Percentiles rank a stretch among this genome's conserved stretches.
Conservation (phyloP, 371 early-diverging fungal species). For the Mortierella sp. region DNA sequence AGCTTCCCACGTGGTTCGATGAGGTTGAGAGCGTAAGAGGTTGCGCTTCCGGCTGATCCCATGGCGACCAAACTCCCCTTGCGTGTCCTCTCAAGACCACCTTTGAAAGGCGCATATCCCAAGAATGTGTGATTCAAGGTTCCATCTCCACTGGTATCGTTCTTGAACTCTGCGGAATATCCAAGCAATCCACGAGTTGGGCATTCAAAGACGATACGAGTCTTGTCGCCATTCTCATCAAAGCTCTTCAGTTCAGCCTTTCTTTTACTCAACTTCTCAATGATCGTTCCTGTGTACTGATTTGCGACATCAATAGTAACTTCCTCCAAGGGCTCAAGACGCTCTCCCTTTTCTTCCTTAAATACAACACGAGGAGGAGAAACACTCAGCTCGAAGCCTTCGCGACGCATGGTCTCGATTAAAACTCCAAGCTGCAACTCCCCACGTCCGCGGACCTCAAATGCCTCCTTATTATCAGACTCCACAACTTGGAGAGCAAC, state of each 20-base stretch:
- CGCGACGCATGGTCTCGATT: constrained; percentile 89
- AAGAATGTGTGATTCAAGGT: constrained; percentile 79
- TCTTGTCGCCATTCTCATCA: constrained; percentile 75
- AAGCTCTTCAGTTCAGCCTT: constrained; percentile 82
- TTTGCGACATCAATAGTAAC: constrained; percentile 81
- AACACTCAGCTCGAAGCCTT: constrained; percentile 86
- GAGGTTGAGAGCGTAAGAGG: constrained; percentile 76
- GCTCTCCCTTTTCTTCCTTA: constrained; percentile 63
- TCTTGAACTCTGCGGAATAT: constrained; percentile 84
- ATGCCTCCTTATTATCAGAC: constrained; percentile 68
- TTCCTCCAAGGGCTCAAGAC: constrained; percentile 85
- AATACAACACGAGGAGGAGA: constrained; percentile 83
- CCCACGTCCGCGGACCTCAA: constrained; percentile 87
- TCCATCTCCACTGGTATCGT: constrained; percentile 76
- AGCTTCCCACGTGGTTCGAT: constrained; percentile 83
- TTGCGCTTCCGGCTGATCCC: constrained; percentile 70
- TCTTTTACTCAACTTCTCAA: constrained; percentile 82
- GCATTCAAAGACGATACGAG: constrained; percentile 76
- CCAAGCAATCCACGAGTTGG: constrained; percentile 86
- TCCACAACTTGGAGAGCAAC: constrained; percentile 77
- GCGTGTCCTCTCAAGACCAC: constrained; percentile 73
- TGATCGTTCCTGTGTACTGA: constrained; percentile 74
- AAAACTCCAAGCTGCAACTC: constrained; percentile 86
- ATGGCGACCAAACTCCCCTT: constrained; percentile 80
- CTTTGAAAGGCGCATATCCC: constrained; percentile 75